Evolutionary conservation across 2,329 filamentous ascomycete genomes (phyloP).

Genomic region (Diaporthe citrichinensis): DNA sequence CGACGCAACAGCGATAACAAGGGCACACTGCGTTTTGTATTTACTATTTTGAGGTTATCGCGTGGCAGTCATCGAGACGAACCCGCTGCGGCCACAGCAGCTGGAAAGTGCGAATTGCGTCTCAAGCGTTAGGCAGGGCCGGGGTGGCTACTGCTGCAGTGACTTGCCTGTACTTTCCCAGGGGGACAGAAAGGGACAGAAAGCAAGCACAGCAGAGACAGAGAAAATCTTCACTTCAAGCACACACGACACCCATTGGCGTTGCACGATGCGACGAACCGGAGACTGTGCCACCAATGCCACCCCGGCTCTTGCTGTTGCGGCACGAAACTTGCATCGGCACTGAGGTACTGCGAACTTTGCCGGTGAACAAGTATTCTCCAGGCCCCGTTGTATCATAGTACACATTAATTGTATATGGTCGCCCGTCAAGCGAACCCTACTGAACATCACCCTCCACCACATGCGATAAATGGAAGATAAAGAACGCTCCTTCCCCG

Average conservation of each 20-base stretch:
- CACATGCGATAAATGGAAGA: not conserved
- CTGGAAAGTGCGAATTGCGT: not conserved
- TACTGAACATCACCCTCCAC: not conserved
- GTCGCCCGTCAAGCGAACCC: not conserved
- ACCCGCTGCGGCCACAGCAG: not conserved
- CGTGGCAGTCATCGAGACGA: not conserved
- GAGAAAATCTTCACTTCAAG: not conserved
- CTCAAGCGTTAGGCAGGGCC: not conserved
- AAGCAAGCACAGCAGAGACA: not conserved
- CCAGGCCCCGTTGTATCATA: conserved; percentile 14
- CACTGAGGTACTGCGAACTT: too few relatives aligned
- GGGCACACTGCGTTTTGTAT: conserved; percentile 22
- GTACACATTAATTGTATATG: conserved; percentile 38
- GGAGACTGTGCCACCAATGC: not conserved
- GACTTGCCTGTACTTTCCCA: not conserved
- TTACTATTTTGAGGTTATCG: not conserved
- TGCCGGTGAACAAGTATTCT: not conserved
- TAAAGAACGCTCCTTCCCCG: not conserved
- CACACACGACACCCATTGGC: not conserved
- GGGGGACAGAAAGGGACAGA: not conserved
- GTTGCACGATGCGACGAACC: not conserved
- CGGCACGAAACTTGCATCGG: not conserved
- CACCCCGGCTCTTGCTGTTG: not conserved
- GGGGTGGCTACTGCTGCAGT: not conserved
- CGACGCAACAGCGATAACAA: conserved; percentile 16